Percentiles rank a stretch among this genome's conserved stretches.
Conservation (phyloP, 1,284 basidiomycete species). For the Apiotrichum sp. region DNA sequence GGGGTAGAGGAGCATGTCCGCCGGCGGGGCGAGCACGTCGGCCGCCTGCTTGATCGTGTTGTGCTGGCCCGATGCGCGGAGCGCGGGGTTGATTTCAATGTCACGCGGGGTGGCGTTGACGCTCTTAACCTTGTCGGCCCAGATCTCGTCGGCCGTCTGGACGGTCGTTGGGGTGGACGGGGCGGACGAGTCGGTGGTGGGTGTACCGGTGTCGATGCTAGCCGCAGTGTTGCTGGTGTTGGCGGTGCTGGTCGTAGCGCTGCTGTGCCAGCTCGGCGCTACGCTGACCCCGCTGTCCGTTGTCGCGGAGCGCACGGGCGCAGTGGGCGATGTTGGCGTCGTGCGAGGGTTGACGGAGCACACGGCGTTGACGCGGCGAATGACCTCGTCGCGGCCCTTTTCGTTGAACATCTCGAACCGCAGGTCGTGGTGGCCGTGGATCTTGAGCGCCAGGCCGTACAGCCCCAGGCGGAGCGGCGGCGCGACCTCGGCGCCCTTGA, state of each 20-base stretch:
- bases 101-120: neutral
- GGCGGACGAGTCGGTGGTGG: neutral
- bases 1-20: slow-evolving; percentile 22
- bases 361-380: slow-evolving; percentile 20
- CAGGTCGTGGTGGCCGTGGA: slow-evolving; percentile 53
- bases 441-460: slow-evolving; percentile 52
- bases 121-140: neutral
- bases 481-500: slow-evolving; percentile 50
- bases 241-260: neutral
- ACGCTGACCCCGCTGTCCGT: too few species aligned
- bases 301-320: neutral
- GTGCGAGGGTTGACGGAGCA: neutral
- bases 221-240: slow-evolving; percentile 2
- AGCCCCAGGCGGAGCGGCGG: slow-evolving; percentile 44
- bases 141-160: neutral
- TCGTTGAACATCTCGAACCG: slow-evolving; percentile 53
- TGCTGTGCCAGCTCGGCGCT: too few species aligned
- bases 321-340: too few species aligned
- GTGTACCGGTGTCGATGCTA: neutral
- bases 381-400: slow-evolving; percentile 51
- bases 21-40: slow-evolving; percentile 32
- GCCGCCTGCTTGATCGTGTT: slow-evolving; percentile 20
- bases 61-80: neutral
- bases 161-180: neutral
- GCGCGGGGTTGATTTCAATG: slow-evolving; percentile 11